Conservation (phyloP, 768 basidiomycete species). For the Vishniacozyma victoriae region DNA sequence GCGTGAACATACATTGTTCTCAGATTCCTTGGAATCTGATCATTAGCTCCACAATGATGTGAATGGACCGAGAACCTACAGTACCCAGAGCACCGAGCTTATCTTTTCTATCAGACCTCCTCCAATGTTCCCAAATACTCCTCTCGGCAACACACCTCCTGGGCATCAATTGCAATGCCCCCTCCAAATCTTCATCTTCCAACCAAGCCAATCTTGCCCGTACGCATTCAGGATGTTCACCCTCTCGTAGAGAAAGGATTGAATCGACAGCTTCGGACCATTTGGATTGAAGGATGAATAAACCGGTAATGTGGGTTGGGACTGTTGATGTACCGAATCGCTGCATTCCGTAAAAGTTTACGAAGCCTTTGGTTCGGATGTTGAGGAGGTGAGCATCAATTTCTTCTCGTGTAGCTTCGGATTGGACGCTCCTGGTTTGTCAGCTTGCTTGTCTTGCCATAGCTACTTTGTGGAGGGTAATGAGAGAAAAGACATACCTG, state of each 20-base stretch:
- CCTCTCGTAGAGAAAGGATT: conserved; percentile 73
- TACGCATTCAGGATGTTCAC: conserved; percentile 87
- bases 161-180: conserved; percentile 79
- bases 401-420: conserved; percentile 60
- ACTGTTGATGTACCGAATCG: conserved; percentile 95
- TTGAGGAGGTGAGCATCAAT: conserved; percentile 70
- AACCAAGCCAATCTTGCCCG: conserved; percentile 81
- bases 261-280: conserved; percentile 83
- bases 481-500: conserved; percentile 54
- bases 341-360: conserved; percentile 99
- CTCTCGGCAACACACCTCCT: conserved; percentile 88
- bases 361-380: conserved; percentile 79
- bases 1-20: conserved; percentile 97
- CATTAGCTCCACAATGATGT: not conserved
- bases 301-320: conserved; percentile 88
- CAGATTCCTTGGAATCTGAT: conserved; percentile 87
- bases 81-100: conserved; percentile 76
- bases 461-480: too few relatives aligned
- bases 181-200: conserved; percentile 70
- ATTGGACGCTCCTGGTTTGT: conserved; percentile 70
- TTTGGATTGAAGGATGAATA: conserved; percentile 78
- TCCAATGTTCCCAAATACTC: conserved; percentile 79
- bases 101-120: conserved; percentile 65
- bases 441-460: too few relatives aligned
- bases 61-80: conserved; percentile 47